Base-by-base conservation (phyloP, 2,329 filamentous ascomycete genomes). In the Colletotrichum viniferum region DNA sequence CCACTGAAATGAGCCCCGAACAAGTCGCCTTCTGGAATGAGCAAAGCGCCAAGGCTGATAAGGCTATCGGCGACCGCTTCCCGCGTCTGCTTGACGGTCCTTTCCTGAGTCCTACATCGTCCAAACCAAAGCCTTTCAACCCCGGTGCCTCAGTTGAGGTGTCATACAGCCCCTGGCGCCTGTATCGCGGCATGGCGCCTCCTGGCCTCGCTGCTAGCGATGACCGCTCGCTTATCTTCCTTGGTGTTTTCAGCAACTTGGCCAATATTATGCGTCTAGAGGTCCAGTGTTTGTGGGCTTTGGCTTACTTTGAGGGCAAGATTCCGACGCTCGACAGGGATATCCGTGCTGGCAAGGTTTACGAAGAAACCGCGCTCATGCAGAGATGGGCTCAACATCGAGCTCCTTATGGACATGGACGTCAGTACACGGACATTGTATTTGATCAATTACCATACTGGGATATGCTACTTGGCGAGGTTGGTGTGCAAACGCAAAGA, bases 401-500 rank as follows among this genome's bases (percentile, higher is more conserved):
- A 16, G 88, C 89, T 70, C 87, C 88, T 5, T 84, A 82, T 63
- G 90, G 90, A 0, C 89, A 89, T 76, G 90, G 90, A 0, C 83
- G 84, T 3, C 80, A 81, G 34, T 84, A 86, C 72, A 88, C 88
- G 0, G 91, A 92, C 78, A 87, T 92, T 36, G 89, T 90, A 4
- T 92, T 92, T 74, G 91, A 93, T 79, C 86, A 86, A 5, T 69
- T 92, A 61, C 90, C 90, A 8, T 93, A 91, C 80, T 82, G 91
- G 65, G 91, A 92, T 81, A 74, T 89, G 79, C 79, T 93, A 78
- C 78, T 92, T 70, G 82, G 82, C 18, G 91, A 93, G 79, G 76
- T 92, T 75, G 89, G 88, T 0, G 78, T 92, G 72, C 81, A 84
- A 32, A 81, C 79, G 24, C 79, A 81, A 71, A 79, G 86, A 36